Conservation (phyloP, 192 early-diverging fungal genomes). For the Ambispora gerdemannii region DNA sequence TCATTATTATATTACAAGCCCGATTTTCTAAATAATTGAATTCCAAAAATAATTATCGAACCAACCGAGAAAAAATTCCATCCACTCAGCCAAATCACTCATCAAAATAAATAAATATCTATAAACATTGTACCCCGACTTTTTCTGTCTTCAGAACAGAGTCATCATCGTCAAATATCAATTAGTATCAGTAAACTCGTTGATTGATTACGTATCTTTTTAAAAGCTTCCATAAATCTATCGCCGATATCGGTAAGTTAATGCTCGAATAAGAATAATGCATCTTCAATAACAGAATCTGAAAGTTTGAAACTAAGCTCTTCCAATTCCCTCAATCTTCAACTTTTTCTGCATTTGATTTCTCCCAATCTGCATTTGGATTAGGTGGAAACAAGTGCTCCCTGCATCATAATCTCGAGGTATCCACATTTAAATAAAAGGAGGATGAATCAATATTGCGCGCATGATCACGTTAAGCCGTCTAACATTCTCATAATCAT, state of each 20-base stretch:
- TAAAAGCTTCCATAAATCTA: neutral
- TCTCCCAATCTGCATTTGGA: neutral
- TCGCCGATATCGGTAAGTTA: constrained; percentile 1
- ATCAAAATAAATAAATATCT: too few relatives aligned
- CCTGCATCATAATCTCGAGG: constrained; percentile 1
- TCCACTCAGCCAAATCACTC: too few relatives aligned
- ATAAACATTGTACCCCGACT: too few relatives aligned
- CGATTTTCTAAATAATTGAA: too few relatives aligned
- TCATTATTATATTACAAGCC: too few relatives aligned
- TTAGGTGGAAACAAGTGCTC: neutral
- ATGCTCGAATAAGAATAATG: constrained; percentile 13
- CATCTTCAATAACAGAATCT: constrained; percentile 2
- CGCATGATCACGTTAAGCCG: constrained; percentile 10
- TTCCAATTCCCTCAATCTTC: neutral
- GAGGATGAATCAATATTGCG: constrained; percentile 19
- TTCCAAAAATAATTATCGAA: too few relatives aligned
- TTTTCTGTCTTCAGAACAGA: too few relatives aligned
- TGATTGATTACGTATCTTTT: neutral
- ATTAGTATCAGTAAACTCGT: too few relatives aligned
- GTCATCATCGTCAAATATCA: too few relatives aligned
- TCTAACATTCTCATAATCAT: constrained; percentile 14
- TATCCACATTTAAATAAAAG: constrained; percentile 2
- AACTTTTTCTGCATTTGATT: neutral
- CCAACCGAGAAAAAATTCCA: too few relatives aligned
- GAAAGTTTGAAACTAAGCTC: constrained; percentile 15